These are phyloP conservation scores for Metschnikowia proteae DNA, from an alignment of 805 yeast genomes.

Conservation along the genomic window DNA sequence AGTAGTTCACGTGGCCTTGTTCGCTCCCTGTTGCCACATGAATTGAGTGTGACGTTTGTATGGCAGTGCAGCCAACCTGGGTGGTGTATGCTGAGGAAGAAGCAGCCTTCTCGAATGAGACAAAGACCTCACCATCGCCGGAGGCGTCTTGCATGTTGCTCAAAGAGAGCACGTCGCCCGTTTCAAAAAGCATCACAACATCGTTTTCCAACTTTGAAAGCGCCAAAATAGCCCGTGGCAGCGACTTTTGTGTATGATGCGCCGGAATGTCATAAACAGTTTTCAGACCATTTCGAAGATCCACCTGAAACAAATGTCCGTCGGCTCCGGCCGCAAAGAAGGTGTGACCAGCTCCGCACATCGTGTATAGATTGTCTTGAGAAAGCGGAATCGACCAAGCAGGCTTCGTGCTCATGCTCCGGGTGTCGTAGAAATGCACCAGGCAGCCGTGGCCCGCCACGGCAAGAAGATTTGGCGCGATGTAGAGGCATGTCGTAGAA, in stretches of 20 bases:
- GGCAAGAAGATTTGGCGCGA: slow-evolving; percentile 11
- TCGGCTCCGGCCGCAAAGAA: slow-evolving; percentile 17
- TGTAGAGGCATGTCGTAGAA: slow-evolving; percentile 9
- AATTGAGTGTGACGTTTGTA: neutral
- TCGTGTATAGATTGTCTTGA: slow-evolving; percentile 15
- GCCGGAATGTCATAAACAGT: neutral
- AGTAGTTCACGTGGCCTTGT: slow-evolving; percentile 5
- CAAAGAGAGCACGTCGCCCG: neutral
- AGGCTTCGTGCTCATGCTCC: slow-evolving; percentile 7
- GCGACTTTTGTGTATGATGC: neutral
- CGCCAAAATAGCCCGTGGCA: neutral
- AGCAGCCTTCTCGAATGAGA: neutral
- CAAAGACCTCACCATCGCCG: neutral
- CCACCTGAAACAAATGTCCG: slow-evolving; percentile 15
- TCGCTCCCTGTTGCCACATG: slow-evolving; percentile 12
- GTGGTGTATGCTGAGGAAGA: neutral
- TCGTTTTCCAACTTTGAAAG: neutral
- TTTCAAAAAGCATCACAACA: neutral
- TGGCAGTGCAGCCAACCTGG: slow-evolving; percentile 8
- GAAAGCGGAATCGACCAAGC: slow-evolving; percentile 11
- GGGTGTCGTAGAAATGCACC: slow-evolving; percentile 15
- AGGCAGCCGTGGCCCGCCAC: slow-evolving; percentile 17
- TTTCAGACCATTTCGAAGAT: slow-evolving; percentile 11
- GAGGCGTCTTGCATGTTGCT: neutral
- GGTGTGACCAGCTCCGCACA: slow-evolving; percentile 11